Percentiles rank a stretch among this genome's conserved stretches.
These are phyloP conservation scores for Colletotrichum sp. DNA, from an alignment of 2,329 filamentous ascomycete genomes.

Conservation along the genomic window DNA sequence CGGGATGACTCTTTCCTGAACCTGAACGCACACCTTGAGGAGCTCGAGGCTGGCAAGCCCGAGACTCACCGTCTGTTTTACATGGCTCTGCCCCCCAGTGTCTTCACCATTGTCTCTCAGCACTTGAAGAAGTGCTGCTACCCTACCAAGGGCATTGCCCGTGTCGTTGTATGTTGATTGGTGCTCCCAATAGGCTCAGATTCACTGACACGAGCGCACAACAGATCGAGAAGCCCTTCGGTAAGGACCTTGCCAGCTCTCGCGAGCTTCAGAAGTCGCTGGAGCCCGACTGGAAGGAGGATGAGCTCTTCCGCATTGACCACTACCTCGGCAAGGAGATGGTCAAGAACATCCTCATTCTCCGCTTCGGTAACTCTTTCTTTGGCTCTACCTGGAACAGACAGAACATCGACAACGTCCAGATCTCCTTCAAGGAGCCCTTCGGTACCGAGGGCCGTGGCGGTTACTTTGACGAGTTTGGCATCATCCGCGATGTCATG, in stretches of 20 bases:
- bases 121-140: conserved; percentile 98
- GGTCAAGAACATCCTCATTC: conserved; percentile 99
- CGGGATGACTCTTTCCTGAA: conserved; percentile 91
- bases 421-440: conserved; percentile 99
- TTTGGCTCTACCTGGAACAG: conserved; percentile 98
- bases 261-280: conserved; percentile 93
- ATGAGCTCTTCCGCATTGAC: conserved; percentile 98
- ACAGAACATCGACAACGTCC: conserved; percentile 98
- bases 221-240: conserved; percentile 98
- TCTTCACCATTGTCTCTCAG: conserved; percentile 97
- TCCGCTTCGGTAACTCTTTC: conserved; percentile 98
- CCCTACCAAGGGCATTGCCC: conserved; percentile 85
- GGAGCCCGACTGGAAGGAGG: conserved; percentile 97
- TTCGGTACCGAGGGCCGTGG: conserved; percentile 98
- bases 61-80: conserved; percentile 96
- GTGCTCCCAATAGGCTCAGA: neutral
- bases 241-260: conserved; percentile 94
- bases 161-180: conserved; percentile 78
- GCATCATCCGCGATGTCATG: conserved; percentile 99
- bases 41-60: conserved; percentile 80
- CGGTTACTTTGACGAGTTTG: conserved; percentile 99
- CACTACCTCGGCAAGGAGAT: conserved; percentile 99
- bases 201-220: conserved; percentile 1
- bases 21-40: conserved; percentile 84
- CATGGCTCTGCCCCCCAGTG: conserved; percentile 97